Evolutionary conservation across 805 yeast species (phyloP).

Genomic region (Ogataea methanolica): DNA sequence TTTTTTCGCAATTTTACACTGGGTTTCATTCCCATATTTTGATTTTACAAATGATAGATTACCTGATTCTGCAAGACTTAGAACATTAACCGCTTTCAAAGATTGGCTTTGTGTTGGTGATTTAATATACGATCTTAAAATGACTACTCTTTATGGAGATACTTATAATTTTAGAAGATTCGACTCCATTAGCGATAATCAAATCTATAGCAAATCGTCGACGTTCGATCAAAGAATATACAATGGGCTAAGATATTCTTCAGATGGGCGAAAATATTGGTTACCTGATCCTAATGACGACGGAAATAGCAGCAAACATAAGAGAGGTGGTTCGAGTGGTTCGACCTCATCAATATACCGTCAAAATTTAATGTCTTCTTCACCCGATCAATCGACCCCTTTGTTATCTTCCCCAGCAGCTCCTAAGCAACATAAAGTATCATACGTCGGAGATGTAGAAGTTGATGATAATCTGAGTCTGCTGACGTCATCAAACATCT

Average conservation of each 20-base stretch:
- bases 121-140: conserved; percentile 68
- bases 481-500: not conserved
- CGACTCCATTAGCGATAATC: conserved; percentile 57
- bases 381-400: conserved; percentile 10
- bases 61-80: conserved; percentile 67
- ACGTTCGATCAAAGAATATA: conserved; percentile 60
- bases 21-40: conserved; percentile 73
- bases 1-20: conserved; percentile 84
- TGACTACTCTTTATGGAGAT: conserved; percentile 62
- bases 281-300: conserved; percentile 27
- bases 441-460: conserved; percentile 3
- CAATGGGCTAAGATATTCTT: conserved; percentile 77
- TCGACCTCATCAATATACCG: conserved; percentile 10
- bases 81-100: conserved; percentile 56
- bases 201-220: conserved; percentile 29
- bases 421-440: conserved; percentile 5
- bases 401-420: conserved; percentile 1
- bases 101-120: conserved; percentile 81
- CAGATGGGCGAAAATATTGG: conserved; percentile 87
- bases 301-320: not conserved
- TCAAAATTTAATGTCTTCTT: not conserved
- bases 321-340: conserved; percentile 2
- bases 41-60: conserved; percentile 60
- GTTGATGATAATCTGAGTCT: not conserved
- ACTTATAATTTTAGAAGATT: conserved; percentile 77